Conservation (phyloP, 2,329 filamentous ascomycete species). For the Ceratocystis cacaofunesta region DNA sequence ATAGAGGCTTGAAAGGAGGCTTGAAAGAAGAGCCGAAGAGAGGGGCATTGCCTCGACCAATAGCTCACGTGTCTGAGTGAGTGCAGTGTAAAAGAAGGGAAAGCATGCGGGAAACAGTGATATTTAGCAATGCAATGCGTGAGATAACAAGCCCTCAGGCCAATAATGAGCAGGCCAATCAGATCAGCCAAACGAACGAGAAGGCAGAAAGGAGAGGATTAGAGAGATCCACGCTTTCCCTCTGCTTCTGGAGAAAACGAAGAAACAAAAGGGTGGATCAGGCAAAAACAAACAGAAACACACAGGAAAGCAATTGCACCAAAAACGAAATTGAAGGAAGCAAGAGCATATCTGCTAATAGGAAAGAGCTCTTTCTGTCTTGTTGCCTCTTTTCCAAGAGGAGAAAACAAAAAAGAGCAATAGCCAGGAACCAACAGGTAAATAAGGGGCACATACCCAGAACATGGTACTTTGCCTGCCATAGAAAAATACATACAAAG, state of each 20-base stretch:
- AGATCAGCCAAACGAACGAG: not conserved
- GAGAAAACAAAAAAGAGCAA: not conserved
- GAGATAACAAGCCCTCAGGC: not conserved
- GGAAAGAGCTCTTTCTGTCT: not conserved
- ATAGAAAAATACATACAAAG: not conserved
- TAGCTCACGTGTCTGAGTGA: not conserved
- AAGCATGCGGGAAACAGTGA: not conserved
- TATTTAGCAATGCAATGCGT: not conserved
- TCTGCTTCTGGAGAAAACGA: not conserved
- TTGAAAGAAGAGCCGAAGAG: not conserved
- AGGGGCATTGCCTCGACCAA: not conserved
- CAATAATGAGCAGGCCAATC: not conserved
- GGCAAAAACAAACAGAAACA: not conserved
- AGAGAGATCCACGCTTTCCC: not conserved
- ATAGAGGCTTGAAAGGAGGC: not conserved
- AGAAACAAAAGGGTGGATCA: not conserved
- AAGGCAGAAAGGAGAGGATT: not conserved
- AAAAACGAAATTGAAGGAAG: conserved; percentile 16
- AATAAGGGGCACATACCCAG: not conserved
- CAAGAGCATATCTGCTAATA: not conserved
- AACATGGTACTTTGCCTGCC: not conserved
- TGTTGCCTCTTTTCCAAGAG: not conserved
- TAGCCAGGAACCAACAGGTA: not conserved
- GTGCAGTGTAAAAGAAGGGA: not conserved
- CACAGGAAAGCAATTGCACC: too few relatives aligned